Evolutionary conservation across 495 filamentous ascomycete genomes (phyloP), one percentile per base, ranked within the genome.

Genomic region (Penicillium cinerascens): DNA sequence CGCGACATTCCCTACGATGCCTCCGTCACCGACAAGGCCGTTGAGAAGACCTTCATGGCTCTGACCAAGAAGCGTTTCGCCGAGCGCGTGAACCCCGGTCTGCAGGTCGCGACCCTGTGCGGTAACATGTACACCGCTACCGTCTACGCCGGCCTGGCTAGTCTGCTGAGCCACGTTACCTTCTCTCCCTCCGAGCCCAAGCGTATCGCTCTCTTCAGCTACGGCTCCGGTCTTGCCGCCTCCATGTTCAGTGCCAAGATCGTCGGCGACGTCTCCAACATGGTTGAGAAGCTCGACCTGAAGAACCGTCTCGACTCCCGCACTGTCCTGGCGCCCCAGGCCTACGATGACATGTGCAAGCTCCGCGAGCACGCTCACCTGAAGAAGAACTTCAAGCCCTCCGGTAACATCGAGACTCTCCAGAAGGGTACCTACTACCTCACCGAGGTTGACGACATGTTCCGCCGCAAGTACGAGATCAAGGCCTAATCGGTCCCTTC

Each of bases 71-170:
- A 97, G 84, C 86, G 85, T 51, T 97, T 91, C 77, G 83, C 85
- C 58, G 84, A 91, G 71, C 88, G 91, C 69, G 88, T 98, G 51
- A 78, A 86, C 67, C 91, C 95, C 35, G 74, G 79, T 64, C 87
- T 93, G 66, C 78, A 95, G 67, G 87, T 95, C 20, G 87, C 93
- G 33, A 97, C 91, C 39, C 86, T 90, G 76, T 96, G 91, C 72
- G 95, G 93, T 71, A 98, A 98, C 82, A 98, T 97, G 95, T 98
- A 98, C 78, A 92, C 87, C 63, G 93, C 87, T 44, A 96, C 89
- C 67, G 88, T 98, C 59, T 98, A 91, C 77, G 85, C 84, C 51
- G 90, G 89, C 49, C 78, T 98, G 40, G 82, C 83, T 68, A 86
- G 84, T 59, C 67, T 97, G 52, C 65, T 98, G 56, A 78, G 80